Evolutionary conservation across 176 grass and related monocot genomes (phyloP).

Genomic region (Saccharum spontaneum): DNA sequence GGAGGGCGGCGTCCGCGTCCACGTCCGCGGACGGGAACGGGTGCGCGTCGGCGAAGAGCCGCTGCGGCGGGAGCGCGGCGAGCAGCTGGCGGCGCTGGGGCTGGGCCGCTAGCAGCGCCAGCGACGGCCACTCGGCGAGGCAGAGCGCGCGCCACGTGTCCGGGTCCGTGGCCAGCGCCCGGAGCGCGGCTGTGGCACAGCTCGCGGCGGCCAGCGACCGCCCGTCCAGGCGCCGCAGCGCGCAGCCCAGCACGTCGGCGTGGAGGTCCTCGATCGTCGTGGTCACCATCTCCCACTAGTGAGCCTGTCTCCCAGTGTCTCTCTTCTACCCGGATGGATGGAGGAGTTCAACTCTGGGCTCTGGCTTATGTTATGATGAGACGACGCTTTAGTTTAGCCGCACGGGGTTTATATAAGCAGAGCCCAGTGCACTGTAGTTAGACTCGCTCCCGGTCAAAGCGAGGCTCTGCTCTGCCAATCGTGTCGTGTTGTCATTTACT

Average conservation of each 20-base stretch:
- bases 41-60: conserved; percentile 66
- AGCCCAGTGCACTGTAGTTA: too few relatives aligned
- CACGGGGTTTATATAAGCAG: background rate
- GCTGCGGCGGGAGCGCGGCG: conserved; percentile 28
- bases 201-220: conserved; percentile 53
- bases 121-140: conserved; percentile 70
- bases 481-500: background rate
- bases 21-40: conserved; percentile 37
- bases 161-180: conserved; percentile 45
- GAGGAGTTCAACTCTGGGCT: background rate
- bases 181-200: conserved; percentile 58
- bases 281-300: background rate
- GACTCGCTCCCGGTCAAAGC: background rate
- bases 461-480: background rate
- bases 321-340: background rate
- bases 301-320: background rate
- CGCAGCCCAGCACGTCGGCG: conserved; percentile 56
- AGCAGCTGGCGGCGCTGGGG: background rate
- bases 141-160: conserved; percentile 70
- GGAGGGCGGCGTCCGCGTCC: background rate
- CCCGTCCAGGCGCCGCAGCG: conserved; percentile 58
- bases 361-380: background rate
- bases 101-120: conserved; percentile 17
- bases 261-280: conserved; percentile 60
- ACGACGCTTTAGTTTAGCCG: conserved; percentile 11